phyloP scores from a whole-genome alignment of 2,329 filamentous ascomycete genomes.

The Talaromyces amestolkiae region DNA sequence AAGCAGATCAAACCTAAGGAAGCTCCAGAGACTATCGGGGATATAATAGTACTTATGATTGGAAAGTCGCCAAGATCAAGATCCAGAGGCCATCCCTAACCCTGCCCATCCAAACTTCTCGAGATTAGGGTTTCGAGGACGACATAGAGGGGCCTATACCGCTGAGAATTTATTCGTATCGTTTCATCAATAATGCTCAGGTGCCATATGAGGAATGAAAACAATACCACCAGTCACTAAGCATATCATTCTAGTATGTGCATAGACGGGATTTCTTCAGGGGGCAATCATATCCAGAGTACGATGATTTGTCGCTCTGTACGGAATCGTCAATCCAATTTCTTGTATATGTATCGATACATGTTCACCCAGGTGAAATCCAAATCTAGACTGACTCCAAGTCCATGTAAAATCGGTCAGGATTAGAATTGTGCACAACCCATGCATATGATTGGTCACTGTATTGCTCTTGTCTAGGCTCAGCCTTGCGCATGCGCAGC shows the following conservation, averaged over 20 bases:
- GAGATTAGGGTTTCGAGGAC: background rate
- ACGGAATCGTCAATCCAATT: background rate
- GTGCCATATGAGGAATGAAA: too few relatives aligned
- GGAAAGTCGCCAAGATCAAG: background rate
- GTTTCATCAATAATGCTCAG: background rate
- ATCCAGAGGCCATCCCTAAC: background rate
- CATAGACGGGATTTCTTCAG: too few relatives aligned
- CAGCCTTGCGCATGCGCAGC: constrained; percentile 1
- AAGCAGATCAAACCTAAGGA: too few relatives aligned
- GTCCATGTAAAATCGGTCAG: background rate
- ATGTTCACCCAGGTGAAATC: background rate
- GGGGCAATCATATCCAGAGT: background rate
- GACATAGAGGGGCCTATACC: background rate
- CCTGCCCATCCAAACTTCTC: background rate
- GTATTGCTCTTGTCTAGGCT: background rate
- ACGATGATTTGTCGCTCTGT: background rate
- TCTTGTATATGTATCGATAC: background rate
- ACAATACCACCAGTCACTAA: background rate
- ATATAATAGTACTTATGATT: too few relatives aligned
- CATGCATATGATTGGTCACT: background rate
- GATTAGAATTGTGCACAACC: background rate
- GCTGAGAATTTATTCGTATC: background rate
- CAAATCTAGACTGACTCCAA: background rate
- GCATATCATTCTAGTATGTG: background rate
- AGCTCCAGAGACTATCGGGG: too few relatives aligned